A percentile compares a stretch with the other conserved stretches of the same genome.
phyloP scores from a whole-genome alignment of 257 asterid genomes.

The Coffea canephora region DNA sequence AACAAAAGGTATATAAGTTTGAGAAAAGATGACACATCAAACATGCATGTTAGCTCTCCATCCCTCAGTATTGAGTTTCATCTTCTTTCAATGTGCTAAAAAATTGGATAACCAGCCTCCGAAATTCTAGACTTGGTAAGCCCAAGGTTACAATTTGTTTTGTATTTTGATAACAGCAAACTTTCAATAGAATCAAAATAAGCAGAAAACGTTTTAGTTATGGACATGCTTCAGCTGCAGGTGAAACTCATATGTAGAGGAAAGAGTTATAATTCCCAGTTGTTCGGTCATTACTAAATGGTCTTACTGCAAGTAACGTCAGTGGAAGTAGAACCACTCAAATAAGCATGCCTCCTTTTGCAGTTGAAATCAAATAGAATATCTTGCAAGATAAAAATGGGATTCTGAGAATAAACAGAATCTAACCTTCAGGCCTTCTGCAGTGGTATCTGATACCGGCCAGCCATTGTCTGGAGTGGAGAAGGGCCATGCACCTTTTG shows the following conservation, averaged over 20 bases:
- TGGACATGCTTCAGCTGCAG: not conserved
- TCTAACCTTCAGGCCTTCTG: slow-evolving; percentile 68
- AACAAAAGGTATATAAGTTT: not conserved
- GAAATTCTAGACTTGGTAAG: no score
- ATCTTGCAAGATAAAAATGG: no score
- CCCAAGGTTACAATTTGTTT: not conserved
- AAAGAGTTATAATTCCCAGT: not conserved
- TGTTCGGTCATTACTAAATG: not conserved
- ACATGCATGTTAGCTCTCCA: not conserved
- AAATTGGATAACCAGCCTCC: not conserved
- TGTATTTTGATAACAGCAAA: not conserved
- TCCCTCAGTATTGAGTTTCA: not conserved
- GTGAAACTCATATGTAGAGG: not conserved
- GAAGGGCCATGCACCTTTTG: slow-evolving; percentile 81
- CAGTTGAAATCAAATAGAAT: not conserved
- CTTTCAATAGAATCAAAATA: no score
- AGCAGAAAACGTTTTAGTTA: not conserved
- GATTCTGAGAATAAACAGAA: not conserved
- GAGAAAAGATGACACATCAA: not conserved
- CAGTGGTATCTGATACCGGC: slow-evolving; percentile 65
- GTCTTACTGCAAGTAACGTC: not conserved
- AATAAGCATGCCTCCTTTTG: not conserved
- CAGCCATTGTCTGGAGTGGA: slow-evolving; percentile 75
- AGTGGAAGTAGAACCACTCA: not conserved
- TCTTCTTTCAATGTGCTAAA: not conserved